A percentile compares a stretch with the other conserved stretches of the same genome.
Conservation (phyloP, 2,329 filamentous ascomycete genomes). For the Didymella exigua region DNA sequence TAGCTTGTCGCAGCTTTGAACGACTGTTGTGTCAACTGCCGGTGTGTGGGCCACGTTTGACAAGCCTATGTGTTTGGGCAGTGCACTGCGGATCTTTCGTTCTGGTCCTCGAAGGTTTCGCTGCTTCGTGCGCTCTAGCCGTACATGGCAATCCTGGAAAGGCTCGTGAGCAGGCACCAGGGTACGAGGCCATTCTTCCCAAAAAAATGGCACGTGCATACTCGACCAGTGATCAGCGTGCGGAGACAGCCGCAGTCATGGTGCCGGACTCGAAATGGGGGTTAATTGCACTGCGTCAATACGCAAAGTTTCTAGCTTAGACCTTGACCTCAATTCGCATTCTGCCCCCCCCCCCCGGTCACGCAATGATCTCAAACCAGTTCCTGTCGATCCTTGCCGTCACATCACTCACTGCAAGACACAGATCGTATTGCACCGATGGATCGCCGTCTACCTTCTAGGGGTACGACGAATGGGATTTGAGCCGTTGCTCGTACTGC, state of each 20-base stretch:
- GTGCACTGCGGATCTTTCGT: neutral
- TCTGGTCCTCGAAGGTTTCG: neutral
- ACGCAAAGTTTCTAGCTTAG: neutral
- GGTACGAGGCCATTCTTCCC: neutral
- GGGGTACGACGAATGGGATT: neutral
- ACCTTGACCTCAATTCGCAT: neutral
- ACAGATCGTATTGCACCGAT: slow-evolving; percentile 7
- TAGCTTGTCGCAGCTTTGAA: neutral
- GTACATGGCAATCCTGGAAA: neutral
- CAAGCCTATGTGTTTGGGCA: neutral
- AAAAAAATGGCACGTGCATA: neutral
- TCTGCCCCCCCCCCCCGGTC: neutral
- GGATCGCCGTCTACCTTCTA: neutral
- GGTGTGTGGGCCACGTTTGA: neutral
- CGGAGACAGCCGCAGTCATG: neutral
- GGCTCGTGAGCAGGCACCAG: neutral
- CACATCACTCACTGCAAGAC: slow-evolving; percentile 4
- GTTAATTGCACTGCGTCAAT: neutral
- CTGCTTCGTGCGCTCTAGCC: neutral
- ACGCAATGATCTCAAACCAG: neutral
- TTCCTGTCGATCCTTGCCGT: slow-evolving; percentile 1
- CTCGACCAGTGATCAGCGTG: neutral
- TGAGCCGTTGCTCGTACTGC: neutral
- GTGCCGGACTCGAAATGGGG: neutral
- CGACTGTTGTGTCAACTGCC: too few relatives aligned